Base-by-base conservation (phyloP, 1,284 basidiomycete genomes). In the Malassezia arunalokei region DNA sequence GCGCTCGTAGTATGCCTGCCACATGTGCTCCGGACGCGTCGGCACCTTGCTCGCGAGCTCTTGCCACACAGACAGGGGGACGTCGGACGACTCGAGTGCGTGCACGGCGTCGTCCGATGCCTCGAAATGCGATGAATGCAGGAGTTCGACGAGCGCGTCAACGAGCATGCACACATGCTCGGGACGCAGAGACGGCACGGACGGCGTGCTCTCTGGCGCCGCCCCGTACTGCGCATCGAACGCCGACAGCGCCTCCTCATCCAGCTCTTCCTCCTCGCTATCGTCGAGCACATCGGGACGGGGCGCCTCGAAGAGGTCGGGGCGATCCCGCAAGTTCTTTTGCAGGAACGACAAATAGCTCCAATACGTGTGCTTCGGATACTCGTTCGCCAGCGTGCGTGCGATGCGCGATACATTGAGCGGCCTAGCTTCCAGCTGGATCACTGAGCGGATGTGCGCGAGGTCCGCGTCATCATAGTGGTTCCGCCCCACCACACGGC, bases 301-400 rank as follows among this genome's bases (percentile, higher is more conserved):
- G 5, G 37, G 37, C 46, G 31, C 37, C n/a, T 40, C 37, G 14
- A n/a, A 33, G 11, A 48, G 46, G 32, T 48, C 37, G 15, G 33
- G 33, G 33, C 33, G 33, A 35, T 35, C 33, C 11, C 28, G n/a
- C 32, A 62, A 54, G 42, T 64, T 64, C 38, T 42, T 38, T 29
- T 60, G 60, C 5, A 64, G 46, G 43, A 57, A 63, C 24, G 60
- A 47, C 32, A 62, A 62, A 33, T 55, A 64, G 53, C 62, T 64
- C 11, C 38, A n/a, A 9, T 51, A 42, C n/a, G 57, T 53, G 42
- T 66, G 64, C 9, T 49, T 41, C 6, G 60, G 59, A 6, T 52
- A 42, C 37, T 20, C 38, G 5, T 40, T 35, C 12, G 60, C 56
- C 5, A 66, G 52, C 17, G 55, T 47, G 29, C 49, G 47, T 6